Evolutionary conservation across 441 rosid species (phyloP).

Genomic region (Mallotus japonicus): DNA sequence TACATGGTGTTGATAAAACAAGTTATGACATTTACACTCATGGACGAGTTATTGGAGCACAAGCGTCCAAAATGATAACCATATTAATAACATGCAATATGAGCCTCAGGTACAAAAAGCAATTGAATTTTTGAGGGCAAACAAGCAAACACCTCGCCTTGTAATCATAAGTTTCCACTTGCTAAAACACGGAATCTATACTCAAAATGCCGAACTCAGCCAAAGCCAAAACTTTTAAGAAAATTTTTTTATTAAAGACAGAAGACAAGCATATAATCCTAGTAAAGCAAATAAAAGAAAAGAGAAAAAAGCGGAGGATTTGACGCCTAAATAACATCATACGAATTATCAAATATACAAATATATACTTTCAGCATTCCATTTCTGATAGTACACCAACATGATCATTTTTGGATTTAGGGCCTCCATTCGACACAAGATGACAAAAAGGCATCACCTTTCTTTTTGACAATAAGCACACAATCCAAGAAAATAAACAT

Average conservation of each 20-base stretch:
- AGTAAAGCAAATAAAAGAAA: neutral
- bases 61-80: neutral
- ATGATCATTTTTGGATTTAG: neutral
- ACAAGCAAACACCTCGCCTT: neutral
- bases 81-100: neutral
- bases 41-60: neutral
- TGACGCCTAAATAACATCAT: neutral
- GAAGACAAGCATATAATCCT: neutral
- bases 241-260: neutral
- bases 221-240: neutral
- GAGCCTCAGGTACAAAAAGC: neutral
- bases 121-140: neutral
- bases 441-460: slow-evolving; percentile 1
- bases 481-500: neutral
- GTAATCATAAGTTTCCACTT: neutral
- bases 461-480: neutral
- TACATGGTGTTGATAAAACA: neutral
- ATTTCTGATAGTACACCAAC: neutral
- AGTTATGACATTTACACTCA: neutral
- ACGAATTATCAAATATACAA: neutral
- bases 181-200: neutral
- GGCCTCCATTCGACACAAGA: neutral
- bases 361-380: neutral
- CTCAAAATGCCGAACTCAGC: neutral
- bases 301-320: neutral